Conservation (phyloP, 441 rosid genomes). For the Corymbia citriodora region DNA sequence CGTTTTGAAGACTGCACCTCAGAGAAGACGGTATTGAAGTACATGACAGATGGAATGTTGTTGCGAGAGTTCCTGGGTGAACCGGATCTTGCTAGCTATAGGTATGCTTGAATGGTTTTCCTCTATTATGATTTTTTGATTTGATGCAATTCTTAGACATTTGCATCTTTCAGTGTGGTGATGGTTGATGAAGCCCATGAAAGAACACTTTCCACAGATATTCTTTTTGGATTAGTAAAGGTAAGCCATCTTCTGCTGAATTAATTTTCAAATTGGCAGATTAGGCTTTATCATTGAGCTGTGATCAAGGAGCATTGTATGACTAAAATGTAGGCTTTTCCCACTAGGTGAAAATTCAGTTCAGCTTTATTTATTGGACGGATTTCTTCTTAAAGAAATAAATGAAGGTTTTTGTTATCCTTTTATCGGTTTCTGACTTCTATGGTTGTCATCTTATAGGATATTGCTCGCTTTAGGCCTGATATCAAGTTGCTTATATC, state of each 20-base stretch:
- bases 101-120: conserved; percentile 28
- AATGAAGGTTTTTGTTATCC: background rate
- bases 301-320: background rate
- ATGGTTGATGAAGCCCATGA: conserved; percentile 99
- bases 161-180: conserved; percentile 54
- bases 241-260: conserved; percentile 28
- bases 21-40: conserved; percentile 88
- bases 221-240: conserved; percentile 90
- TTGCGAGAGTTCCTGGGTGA: conserved; percentile 95
- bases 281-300: background rate
- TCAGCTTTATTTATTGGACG: background rate
- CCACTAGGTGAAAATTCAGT: background rate
- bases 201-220: conserved; percentile 95
- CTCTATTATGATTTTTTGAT: background rate
- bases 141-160: background rate
- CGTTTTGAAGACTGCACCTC: conserved; percentile 99
- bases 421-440: background rate
- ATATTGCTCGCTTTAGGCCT: conserved; percentile 79
- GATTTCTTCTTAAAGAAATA: background rate
- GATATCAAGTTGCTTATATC: conserved; percentile 95
- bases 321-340: background rate
- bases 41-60: conserved; percentile 99
- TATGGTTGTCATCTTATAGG: conserved; percentile 29
- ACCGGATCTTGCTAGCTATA: conserved; percentile 88
- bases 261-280: background rate